A percentile compares a stretch with the other conserved stretches of the same genome.
phyloP scores from a whole-genome alignment of 495 filamentous ascomycete genomes.

The Podospora pseudopauciseta region DNA sequence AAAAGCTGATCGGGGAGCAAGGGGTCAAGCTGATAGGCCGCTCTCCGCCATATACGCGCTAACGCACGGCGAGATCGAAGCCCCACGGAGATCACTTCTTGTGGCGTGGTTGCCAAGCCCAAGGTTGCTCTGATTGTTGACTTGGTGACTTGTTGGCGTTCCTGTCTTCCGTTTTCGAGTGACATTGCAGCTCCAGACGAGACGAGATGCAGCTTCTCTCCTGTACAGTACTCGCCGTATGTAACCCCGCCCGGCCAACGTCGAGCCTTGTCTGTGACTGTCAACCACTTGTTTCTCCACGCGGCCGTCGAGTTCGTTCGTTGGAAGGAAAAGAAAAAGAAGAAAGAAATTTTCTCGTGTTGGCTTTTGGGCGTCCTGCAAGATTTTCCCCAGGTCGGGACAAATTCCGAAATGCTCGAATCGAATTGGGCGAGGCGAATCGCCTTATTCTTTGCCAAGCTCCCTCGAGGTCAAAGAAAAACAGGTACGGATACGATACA shows the following conservation, averaged over 20 bases:
- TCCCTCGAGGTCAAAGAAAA: too few relatives aligned
- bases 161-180: constrained; percentile 7
- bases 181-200: neutral
- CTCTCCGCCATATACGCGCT: neutral
- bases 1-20: neutral
- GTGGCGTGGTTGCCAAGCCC: neutral
- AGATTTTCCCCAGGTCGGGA: neutral
- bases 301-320: neutral
- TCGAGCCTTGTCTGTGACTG: neutral
- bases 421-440: neutral
- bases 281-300: neutral
- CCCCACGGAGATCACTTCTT: constrained; percentile 9
- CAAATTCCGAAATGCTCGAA: neutral
- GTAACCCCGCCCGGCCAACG: neutral
- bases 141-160: neutral
- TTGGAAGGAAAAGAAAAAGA: neutral
- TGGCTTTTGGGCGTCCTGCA: neutral
- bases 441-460: neutral
- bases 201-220: too few relatives aligned
- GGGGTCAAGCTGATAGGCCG: neutral
- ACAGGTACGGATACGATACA: neutral
- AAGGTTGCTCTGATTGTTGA: too few relatives aligned
- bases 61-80: constrained; percentile 5
- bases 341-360: constrained; percentile 1
- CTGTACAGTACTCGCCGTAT: neutral